These are phyloP conservation scores for Ochetophila trinervis DNA, from an alignment of 306 rosid species.

Conservation along the genomic window DNA sequence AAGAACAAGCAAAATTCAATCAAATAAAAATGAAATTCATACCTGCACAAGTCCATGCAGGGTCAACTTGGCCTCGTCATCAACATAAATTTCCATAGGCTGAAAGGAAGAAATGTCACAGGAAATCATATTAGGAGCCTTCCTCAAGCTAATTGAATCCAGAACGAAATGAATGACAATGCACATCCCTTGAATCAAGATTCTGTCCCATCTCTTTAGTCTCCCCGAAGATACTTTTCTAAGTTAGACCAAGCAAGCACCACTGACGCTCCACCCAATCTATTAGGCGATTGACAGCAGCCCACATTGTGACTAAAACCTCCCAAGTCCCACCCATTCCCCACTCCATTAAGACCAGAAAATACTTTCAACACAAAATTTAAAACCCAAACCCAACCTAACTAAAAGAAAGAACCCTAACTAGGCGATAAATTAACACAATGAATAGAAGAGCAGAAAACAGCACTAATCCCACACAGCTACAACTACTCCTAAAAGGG, in stretches of 20 bases:
- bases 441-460: conserved; percentile 6
- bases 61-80: conserved; percentile 96
- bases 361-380: conserved; percentile 10
- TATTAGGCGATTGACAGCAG: conserved; percentile 36
- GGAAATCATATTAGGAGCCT: conserved; percentile 84
- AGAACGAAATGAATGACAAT: conserved; percentile 83
- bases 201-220: conserved; percentile 60
- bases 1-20: neutral
- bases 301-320: conserved; percentile 7
- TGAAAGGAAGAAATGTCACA: conserved; percentile 94
- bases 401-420: conserved; percentile 12
- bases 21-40: conserved; percentile 7
- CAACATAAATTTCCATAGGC: conserved; percentile 99
- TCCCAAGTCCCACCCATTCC: conserved; percentile 23
- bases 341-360: conserved; percentile 2
- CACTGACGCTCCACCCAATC: conserved; percentile 38
- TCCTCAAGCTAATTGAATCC: conserved; percentile 90
- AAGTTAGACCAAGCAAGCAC: conserved; percentile 48
- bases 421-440: conserved; percentile 5
- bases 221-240: conserved; percentile 58
- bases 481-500: conserved; percentile 15
- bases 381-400: conserved; percentile 24
- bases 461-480: conserved; percentile 21
- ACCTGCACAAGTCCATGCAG: conserved; percentile 99
- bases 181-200: conserved; percentile 73